Conservation (phyloP, 306 rosid species). For the Quercus berberidifolia region DNA sequence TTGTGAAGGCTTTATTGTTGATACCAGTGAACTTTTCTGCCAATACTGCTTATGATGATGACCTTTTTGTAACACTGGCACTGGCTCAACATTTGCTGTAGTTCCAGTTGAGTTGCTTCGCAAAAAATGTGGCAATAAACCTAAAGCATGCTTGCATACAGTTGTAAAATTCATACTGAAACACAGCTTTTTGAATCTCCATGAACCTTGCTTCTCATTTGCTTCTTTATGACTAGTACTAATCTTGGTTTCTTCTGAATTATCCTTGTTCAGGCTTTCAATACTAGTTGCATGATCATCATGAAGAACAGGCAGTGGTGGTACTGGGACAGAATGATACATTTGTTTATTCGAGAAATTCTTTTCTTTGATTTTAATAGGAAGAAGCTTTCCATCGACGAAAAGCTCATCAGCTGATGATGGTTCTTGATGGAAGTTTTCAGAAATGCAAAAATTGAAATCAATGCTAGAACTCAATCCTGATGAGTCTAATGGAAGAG, state of each 20-base stretch:
- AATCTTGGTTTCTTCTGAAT: not conserved
- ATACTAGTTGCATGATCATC: not conserved
- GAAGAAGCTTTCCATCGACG: not conserved
- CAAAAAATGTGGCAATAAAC: too few relatives aligned
- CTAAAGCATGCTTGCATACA: too few relatives aligned
- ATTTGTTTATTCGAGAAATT: not conserved
- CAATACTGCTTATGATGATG: too few relatives aligned
- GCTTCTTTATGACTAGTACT: too few relatives aligned
- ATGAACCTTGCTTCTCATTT: too few relatives aligned
- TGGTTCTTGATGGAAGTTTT: not conserved
- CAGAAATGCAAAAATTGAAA: not conserved
- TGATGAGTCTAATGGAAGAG: not conserved
- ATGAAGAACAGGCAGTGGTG: not conserved
- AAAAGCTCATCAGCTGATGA: not conserved
- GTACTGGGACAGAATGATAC: not conserved
- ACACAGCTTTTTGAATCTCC: too few relatives aligned
- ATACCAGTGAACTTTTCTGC: too few relatives aligned
- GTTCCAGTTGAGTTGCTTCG: too few relatives aligned
- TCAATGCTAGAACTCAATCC: not conserved
- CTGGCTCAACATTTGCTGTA: too few relatives aligned
- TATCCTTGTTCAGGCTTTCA: not conserved
- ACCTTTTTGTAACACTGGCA: too few relatives aligned
- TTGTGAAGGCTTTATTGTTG: too few relatives aligned
- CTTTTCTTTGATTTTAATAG: not conserved
- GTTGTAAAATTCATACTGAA: too few relatives aligned